phyloP scores from a whole-genome alignment of 805 yeast genomes.

The Tetrapisispora pingtungensis region DNA sequence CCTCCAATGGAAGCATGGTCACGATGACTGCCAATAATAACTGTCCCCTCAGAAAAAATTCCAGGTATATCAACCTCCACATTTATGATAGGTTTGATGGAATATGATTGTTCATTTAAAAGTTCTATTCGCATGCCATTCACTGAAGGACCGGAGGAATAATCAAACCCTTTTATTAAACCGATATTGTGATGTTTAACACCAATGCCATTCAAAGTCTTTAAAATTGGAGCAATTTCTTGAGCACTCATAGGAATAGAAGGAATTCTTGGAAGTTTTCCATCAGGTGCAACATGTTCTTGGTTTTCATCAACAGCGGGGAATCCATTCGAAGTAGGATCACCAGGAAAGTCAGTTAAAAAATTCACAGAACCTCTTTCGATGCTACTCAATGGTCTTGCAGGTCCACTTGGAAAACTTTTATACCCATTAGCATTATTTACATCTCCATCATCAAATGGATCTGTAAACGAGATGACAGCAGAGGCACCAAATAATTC shows the following conservation, averaged over 20 bases:
- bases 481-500: slow-evolving; percentile 54
- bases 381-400: slow-evolving; percentile 50
- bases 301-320: slow-evolving; percentile 38
- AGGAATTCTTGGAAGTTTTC: slow-evolving; percentile 42
- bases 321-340: slow-evolving; percentile 70
- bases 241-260: slow-evolving; percentile 40
- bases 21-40: slow-evolving; percentile 47
- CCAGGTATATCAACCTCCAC: slow-evolving; percentile 50
- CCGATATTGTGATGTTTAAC: slow-evolving; percentile 26
- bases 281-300: slow-evolving; percentile 33
- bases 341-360: slow-evolving; percentile 57
- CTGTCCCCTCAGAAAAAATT: slow-evolving; percentile 39
- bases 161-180: slow-evolving; percentile 34
- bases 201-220: slow-evolving; percentile 32
- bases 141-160: slow-evolving; percentile 39
- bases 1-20: slow-evolving; percentile 44
- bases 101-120: slow-evolving; percentile 34
- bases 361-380: slow-evolving; percentile 54
- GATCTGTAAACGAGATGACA: slow-evolving; percentile 36
- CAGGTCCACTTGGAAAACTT: slow-evolving; percentile 55
- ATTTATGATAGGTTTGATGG: slow-evolving; percentile 37
- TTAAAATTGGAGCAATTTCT: slow-evolving; percentile 35
- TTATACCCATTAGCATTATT: slow-evolving; percentile 46
- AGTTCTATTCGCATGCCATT: slow-evolving; percentile 27
- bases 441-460: slow-evolving; percentile 46